Evolutionary conservation across 2,329 filamentous ascomycete species (phyloP), one percentile per base, ranked within the genome.

Genomic region (Ophiostoma quercus): DNA sequence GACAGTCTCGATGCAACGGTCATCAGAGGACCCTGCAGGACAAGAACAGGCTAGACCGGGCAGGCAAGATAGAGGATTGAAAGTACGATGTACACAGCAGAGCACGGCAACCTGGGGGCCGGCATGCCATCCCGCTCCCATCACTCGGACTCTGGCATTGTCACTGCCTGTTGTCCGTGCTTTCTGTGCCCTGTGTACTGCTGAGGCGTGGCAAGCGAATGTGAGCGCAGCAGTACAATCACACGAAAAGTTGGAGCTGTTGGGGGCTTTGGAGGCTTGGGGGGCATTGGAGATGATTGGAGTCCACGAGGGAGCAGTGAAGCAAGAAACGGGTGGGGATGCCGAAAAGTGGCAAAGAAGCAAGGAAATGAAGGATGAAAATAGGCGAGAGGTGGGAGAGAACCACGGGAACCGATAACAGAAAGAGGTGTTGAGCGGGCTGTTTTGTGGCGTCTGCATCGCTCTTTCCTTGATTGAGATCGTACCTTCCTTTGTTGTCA

Each of bases 401-500:
- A 37, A 16, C 39, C 5, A 22, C 16, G 11, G n/a, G 16, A n/a
- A n/a, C 19, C n/a, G 25, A 57, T 25, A 14, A 12, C 7, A 51
- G 47, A 14, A 57, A 57, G 51, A 57, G 51, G 51, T 57, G 51
- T 22, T 57, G n/a, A 12, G 22, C 51, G 51, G n/a, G 51, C 25
- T 62, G 57, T 47, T 60, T 63, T 12, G 3, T 22, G 12, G 29
- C 43, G 16, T 11, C 66, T 54, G 22, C 57, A 70, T 70, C n/a
- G 57, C 39, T 65, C 69, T 66, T 68, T 68, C 69, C 43, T 25
- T 66, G 14, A 65, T 54, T 32, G 12, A 22, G n/a, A 32, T 34
- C 22, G 34, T 47, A 67, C 67, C 70, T 71, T 71, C 70, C 70
- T 25, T 67, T 65, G 63, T 67, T 67, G 69, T 54, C 51, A 25